Evolutionary conservation across 2,329 filamentous ascomycete species (phyloP).

Genomic region (Penicillium sp.): DNA sequence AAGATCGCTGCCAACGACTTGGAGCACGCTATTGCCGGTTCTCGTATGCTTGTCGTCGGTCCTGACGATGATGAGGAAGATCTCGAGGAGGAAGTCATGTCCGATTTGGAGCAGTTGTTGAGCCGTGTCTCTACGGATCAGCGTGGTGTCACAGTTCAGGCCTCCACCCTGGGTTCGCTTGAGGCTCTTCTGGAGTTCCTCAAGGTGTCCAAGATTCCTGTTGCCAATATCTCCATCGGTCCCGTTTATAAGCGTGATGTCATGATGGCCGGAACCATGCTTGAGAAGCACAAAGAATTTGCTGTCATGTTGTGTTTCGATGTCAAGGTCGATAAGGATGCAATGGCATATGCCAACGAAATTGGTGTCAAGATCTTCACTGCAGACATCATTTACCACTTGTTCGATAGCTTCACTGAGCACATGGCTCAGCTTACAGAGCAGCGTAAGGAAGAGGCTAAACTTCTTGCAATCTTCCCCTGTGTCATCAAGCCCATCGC

Average conservation of each 20-base stretch:
- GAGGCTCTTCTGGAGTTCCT: conserved; percentile 96
- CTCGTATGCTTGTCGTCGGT: conserved; percentile 87
- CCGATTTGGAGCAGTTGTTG: conserved; percentile 86
- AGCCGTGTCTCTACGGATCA: conserved; percentile 88
- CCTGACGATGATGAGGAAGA: conserved; percentile 96
- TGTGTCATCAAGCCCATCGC: conserved; percentile 86
- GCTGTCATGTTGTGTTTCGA: conserved; percentile 99
- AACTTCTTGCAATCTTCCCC: conserved; percentile 94
- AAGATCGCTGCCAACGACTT: conserved; percentile 97
- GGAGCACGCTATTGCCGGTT: conserved; percentile 94
- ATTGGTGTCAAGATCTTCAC: conserved; percentile 97
- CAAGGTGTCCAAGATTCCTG: conserved; percentile 92
- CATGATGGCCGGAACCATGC: conserved; percentile 88
- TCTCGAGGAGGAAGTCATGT: conserved; percentile 93
- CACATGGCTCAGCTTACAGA: conserved; percentile 86
- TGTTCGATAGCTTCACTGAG: conserved; percentile 94
- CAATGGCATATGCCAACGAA: conserved; percentile 84
- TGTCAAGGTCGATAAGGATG: conserved; percentile 98
- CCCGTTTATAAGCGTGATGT: conserved; percentile 98
- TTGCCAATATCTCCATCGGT: conserved; percentile 94
- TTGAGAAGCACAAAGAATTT: conserved; percentile 91
- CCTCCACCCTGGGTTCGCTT: conserved; percentile 92
- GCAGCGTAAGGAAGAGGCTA: conserved; percentile 94
- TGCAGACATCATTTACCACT: conserved; percentile 97
- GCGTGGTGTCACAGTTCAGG: conserved; percentile 93